Evolutionary conservation across 768 basidiomycete species (phyloP), one percentile per base, ranked within the genome.

Genomic region (Crucibulum laeve): DNA sequence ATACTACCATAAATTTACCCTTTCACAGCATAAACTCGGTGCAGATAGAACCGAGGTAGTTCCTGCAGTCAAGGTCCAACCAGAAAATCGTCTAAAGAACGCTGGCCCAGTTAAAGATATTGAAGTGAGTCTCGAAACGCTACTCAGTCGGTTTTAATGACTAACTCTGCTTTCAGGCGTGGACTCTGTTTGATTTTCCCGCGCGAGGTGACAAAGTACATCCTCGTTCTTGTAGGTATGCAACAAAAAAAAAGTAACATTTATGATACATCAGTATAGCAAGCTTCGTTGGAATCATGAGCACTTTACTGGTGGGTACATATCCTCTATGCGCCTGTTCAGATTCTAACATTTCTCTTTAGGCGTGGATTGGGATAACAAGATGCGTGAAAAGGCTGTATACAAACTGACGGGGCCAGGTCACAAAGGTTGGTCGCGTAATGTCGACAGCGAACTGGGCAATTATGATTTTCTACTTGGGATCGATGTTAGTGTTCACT

Each of bases 381-480:
- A 72, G 37, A 77, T 83, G 14, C 73, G 65, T 45, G 76, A 75
- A 8, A 76, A 74, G 32, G 79, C 62, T n/a, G 65, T 96, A 23
- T 95, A 76, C 64, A 79, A 85, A 43, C 84, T 95, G 38, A 70
- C 77, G 17, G 79, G 79, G 25, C 64, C 70, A 33, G 76, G 73
- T 4, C 80, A 82, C 50, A 80, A 84, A 63, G 82, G 84, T 23
- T 95, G 92, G 92, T 93, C 91, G 4, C 68, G 62, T 10, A 69
- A 75, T 49, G 93, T 95, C 5, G 89, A 91, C 58, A 67, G 67
- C 1, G 91, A 95, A 59, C 74, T 85, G n/a, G 91, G 88, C 48
- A 91, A 92, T 59, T 91, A 88, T 58, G 89, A 91, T 53, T 91
- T 83, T 59, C 70, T 91, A 6, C 79, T 91, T 11, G 89, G 90